phyloP scores from a whole-genome alignment of 2,329 filamentous ascomycete genomes.

The Sphaerostilbella broomeana region DNA sequence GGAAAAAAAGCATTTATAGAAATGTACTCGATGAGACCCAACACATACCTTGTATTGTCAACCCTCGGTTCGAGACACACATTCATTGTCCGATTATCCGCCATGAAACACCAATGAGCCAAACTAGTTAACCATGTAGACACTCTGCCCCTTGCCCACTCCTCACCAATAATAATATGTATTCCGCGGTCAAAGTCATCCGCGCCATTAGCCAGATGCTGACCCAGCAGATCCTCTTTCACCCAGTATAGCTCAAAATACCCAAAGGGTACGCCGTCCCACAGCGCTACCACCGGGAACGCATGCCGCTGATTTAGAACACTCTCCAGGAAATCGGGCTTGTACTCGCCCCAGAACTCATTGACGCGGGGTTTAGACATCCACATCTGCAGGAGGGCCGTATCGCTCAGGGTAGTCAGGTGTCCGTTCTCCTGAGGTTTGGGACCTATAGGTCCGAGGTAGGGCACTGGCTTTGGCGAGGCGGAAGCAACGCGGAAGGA shows the following conservation, averaged over 20 bases:
- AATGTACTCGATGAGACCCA: neutral
- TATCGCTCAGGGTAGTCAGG: slow-evolving; percentile 44
- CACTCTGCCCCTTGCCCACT: slow-evolving; percentile 82
- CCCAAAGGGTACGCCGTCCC: slow-evolving; percentile 91
- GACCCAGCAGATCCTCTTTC: slow-evolving; percentile 78
- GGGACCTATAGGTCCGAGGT: slow-evolving; percentile 52
- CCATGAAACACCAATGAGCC: slow-evolving; percentile 76
- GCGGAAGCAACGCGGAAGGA: slow-evolving; percentile 80
- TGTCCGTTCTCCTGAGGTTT: slow-evolving; percentile 34
- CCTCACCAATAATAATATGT: slow-evolving; percentile 84
- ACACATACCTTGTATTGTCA: slow-evolving; percentile 75
- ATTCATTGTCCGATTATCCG: slow-evolving; percentile 73
- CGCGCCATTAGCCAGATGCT: slow-evolving; percentile 56
- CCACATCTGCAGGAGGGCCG: slow-evolving; percentile 69
- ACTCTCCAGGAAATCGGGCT: slow-evolving; percentile 59
- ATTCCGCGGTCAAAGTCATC: slow-evolving; percentile 82
- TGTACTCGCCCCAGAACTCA: slow-evolving; percentile 72
- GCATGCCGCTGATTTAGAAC: slow-evolving; percentile 64
- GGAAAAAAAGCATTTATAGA: neutral
- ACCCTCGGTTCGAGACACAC: slow-evolving; percentile 84
- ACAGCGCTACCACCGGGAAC: slow-evolving; percentile 87
- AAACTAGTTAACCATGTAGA: slow-evolving; percentile 76
- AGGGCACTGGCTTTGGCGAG: slow-evolving; percentile 55
- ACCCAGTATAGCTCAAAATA: slow-evolving; percentile 99
- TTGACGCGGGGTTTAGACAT: slow-evolving; percentile 79